A percentile compares a stretch with the other conserved stretches of the same genome.
Conservation (phyloP, 208 protist genomes). For the Trypanosoma mega region DNA sequence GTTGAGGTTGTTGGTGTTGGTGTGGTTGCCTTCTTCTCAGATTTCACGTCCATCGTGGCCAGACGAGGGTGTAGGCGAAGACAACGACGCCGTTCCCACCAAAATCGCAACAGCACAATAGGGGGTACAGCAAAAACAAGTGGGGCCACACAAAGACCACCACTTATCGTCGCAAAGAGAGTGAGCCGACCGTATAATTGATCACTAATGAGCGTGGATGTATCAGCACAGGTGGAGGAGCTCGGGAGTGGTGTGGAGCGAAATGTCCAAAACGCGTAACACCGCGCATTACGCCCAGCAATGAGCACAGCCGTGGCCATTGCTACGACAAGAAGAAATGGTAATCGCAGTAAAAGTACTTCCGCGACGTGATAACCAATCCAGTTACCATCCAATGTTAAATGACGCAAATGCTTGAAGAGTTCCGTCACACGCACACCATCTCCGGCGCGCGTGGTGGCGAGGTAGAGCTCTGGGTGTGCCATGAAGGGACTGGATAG, state of each 20-base stretch:
- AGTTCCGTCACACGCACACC: constrained; percentile 16
- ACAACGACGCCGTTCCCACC: constrained; percentile 13
- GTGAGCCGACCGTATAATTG: constrained; percentile 7
- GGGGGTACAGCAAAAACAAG: constrained; percentile 14
- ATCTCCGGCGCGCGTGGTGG: constrained; percentile 18
- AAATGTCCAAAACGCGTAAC: constrained; percentile 21
- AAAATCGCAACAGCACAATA: constrained; percentile 3
- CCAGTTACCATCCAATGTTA: constrained; percentile 15
- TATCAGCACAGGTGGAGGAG: neutral
- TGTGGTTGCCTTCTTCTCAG: no score
- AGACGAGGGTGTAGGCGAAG: constrained; percentile 8
- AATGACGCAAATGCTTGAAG: constrained; percentile 19
- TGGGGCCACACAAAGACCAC: constrained; percentile 19
- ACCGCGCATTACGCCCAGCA: constrained; percentile 14
- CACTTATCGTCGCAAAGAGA: constrained; percentile 8
- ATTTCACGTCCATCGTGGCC: neutral
- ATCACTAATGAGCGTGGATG: constrained; percentile 5
- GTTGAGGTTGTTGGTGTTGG: no score
- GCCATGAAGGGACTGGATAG: constrained; percentile 21
- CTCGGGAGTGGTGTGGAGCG: neutral
- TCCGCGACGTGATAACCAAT: constrained; percentile 17
- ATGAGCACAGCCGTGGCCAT: constrained; percentile 12
- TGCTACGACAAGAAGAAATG: constrained; percentile 14
- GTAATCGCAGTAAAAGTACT: constrained; percentile 17
- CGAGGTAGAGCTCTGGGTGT: constrained; percentile 19